Evolutionary conservation across 2,329 filamentous ascomycete species (phyloP), one percentile per base, ranked within the genome.

Genomic region (Xylaria sp.): DNA sequence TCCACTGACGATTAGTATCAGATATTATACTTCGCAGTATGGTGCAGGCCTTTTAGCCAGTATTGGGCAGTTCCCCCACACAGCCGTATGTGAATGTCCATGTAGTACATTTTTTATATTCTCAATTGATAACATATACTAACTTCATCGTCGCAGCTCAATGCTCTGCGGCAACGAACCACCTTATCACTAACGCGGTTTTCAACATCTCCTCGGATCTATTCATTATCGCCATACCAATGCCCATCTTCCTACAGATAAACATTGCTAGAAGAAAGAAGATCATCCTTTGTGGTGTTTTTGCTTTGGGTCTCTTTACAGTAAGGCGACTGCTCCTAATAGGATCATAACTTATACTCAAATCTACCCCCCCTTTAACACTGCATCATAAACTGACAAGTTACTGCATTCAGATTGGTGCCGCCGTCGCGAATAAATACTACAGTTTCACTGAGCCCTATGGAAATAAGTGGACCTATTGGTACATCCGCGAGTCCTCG

Each of bases 161-260:
- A 80, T 90, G 87, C 73, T 85, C 86, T 0, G 84, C 87, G 0
- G 83, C 85, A 1, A 80, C 84, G 18, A 80, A 87, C 73, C 89
- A 89, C 72, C 81, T 88, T 12, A 88, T 89, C 59, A 84, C 85
- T 18, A 87, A 89, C 66, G 83, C 85, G 1, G 80, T 83, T 4
- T 84, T 90, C 74, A 90, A 90, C 71, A 84, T 90, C 57, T 83
- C 85, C 2, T 88, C 86, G 30, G 88, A 90, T 70, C 43, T 89
- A 2, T 82, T 87, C 78, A 89, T 90, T 74, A 84, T 90, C 32
- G 73, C 82, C 3, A 84, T 90, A 23, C 86, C 87, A 0, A 81
- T 90, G 69, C 87, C 87, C 1, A 71, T 85, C 30, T 80, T 90
- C 30, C 70, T 85, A 12, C 81, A 81, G 30, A 82, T 87, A 0